Evolutionary conservation across 805 yeast species (phyloP), one percentile per base, ranked within the genome.

Genomic region (Cyberlindnera mrakii): DNA sequence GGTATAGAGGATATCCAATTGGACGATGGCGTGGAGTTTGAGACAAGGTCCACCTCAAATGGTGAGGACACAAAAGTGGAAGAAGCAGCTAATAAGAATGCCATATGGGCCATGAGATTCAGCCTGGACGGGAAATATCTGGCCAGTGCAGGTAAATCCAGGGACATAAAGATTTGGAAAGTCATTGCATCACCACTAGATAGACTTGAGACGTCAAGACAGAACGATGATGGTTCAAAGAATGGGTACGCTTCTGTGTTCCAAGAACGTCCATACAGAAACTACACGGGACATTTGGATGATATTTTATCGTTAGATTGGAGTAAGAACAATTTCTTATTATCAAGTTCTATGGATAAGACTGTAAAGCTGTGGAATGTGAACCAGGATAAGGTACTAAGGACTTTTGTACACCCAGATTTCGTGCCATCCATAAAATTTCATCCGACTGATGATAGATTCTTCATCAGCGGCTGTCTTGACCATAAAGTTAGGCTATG

Each of bases 341-440:
- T 88, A 1, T 72, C 93, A 0, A 81, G 93, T 4, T 84, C 95
- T 2, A 84, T 85, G 82, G 98, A 90, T 63, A 74, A 77, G 49
- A 82, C 95, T 0, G 95, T 80, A 2, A 76, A 77, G 49, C 65
- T 90, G 37, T 90, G 97, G 96, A 95, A 90, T 60, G 74, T 83
- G 11, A 86, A 85, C 33, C 71, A 90, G 39, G 65, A 63, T 2
- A 71, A 67, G 14, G 78, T 87, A 40, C 65, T 90, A 15, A 73
- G 82, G 38, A 71, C 79, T 0, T 89, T 85, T 54, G 59, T 63
- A 11, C 90, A 87, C 57, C 74, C 79, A n/a, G 95, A 87, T 59
- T 83, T 87, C 60, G 95, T 88, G 3, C 84, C 96, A 0, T 69
- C 82, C 9, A 85, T 85, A 3, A 74, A 72, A 40, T 90, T 90